Evolutionary conservation across 1,139 yeast genomes (phyloP).

Genomic region (Yamadazyma atmosphaerica): DNA sequence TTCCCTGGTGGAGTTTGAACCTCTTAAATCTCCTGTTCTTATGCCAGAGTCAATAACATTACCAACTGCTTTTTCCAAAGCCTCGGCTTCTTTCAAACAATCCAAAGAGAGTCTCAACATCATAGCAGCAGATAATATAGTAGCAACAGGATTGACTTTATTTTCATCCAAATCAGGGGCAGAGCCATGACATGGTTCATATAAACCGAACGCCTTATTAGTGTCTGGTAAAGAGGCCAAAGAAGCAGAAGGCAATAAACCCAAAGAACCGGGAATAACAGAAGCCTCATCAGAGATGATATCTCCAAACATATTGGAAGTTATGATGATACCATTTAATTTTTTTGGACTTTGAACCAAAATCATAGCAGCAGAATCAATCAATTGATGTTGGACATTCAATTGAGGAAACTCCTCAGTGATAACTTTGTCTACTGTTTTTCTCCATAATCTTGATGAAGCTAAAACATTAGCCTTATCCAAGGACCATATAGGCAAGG

Average conservation of each 20-base stretch:
- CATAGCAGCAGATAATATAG: conserved; percentile 94
- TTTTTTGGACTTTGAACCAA: conserved; percentile 86
- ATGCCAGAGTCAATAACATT: conserved; percentile 78
- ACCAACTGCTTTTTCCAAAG: conserved; percentile 85
- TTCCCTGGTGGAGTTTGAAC: conserved; percentile 74
- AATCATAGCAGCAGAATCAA: conserved; percentile 98
- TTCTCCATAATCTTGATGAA: conserved; percentile 94
- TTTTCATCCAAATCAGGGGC: conserved; percentile 91
- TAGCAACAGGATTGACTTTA: conserved; percentile 93
- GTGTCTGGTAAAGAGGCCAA: conserved; percentile 93
- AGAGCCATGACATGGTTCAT: conserved; percentile 98
- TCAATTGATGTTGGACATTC: conserved; percentile 85
- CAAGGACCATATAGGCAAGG: conserved; percentile 90
- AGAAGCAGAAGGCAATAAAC: conserved; percentile 94
- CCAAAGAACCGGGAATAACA: conserved; percentile 95
- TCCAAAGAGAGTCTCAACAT: conserved; percentile 91
- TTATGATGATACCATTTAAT: conserved; percentile 87
- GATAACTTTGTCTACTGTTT: conserved; percentile 83
- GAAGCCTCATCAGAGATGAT: conserved; percentile 97
- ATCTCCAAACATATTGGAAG: conserved; percentile 97
- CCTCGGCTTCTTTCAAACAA: conserved; percentile 79
- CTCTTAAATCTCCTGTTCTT: conserved; percentile 90
- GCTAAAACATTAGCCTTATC: conserved; percentile 98
- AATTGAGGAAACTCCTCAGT: conserved; percentile 86
- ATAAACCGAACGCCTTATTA: conserved; percentile 89